Percentiles rank a stretch among this genome's conserved stretches.
Conservation (phyloP, 2,329 filamentous ascomycete species). For the Corynespora cassiicola region DNA sequence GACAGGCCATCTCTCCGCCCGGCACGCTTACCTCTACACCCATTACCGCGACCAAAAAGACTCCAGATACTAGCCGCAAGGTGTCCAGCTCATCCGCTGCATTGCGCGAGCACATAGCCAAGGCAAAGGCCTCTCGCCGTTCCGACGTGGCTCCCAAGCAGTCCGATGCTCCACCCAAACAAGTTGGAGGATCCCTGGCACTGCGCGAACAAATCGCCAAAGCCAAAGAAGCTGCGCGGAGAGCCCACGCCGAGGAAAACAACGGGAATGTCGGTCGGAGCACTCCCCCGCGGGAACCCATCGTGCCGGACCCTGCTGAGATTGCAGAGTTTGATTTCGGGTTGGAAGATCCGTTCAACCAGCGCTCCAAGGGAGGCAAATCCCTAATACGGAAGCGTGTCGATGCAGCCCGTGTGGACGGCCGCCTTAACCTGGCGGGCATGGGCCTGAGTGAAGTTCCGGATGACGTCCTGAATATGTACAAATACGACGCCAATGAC, state of each 20-base stretch:
- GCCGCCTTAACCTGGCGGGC: constrained; percentile 86
- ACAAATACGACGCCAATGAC: constrained; percentile 73
- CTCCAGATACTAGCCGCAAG: constrained; percentile 44
- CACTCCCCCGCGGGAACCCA: constrained; percentile 39
- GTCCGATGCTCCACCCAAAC: constrained; percentile 38
- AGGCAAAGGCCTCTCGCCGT: constrained; percentile 80
- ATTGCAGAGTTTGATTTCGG: constrained; percentile 64
- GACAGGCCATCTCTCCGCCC: constrained; percentile 39
- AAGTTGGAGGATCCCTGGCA: constrained; percentile 75
- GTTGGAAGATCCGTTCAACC: constrained; percentile 74
- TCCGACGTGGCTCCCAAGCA: constrained; percentile 17
- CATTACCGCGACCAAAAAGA: constrained; percentile 34
- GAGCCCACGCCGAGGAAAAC: constrained; percentile 26
- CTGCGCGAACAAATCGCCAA: constrained; percentile 92
- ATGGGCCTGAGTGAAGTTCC: constrained; percentile 83
- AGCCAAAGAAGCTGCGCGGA: constrained; percentile 76
- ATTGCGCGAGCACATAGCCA: constrained; percentile 88
- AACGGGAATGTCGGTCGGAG: too few relatives aligned
- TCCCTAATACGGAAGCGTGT: constrained; percentile 78
- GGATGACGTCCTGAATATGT: constrained; percentile 86
- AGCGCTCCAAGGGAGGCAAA: constrained; percentile 64
- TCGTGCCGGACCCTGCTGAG: constrained; percentile 37
- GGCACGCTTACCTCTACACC: constrained; percentile 18
- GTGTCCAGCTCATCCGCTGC: constrained; percentile 76
- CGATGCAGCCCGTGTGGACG: constrained; percentile 74